Percentiles rank a stretch among this genome's conserved stretches.
These are phyloP conservation scores for Bruguiera hainesii DNA, from an alignment of 441 rosid genomes.

Conservation along the genomic window DNA sequence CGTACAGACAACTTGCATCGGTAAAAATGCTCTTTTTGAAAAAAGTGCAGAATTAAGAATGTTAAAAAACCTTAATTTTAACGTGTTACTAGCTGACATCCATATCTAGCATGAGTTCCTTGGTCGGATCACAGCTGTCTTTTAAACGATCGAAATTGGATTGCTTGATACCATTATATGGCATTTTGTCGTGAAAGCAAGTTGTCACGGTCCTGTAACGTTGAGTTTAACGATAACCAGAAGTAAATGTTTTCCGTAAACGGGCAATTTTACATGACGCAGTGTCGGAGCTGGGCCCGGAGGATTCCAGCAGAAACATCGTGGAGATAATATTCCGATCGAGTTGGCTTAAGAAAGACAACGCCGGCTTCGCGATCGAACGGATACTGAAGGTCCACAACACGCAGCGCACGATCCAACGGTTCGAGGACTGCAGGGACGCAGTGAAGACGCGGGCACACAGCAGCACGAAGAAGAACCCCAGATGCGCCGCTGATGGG, in stretches of 20 bases:
- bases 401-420: conserved; percentile 89
- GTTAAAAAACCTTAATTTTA: too few species aligned
- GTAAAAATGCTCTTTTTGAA: too few species aligned
- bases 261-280: background rate
- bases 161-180: conserved; percentile 10
- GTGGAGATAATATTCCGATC: conserved; percentile 97
- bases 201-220: conserved; percentile 8
- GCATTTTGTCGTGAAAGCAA: background rate
- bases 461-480: conserved; percentile 54
- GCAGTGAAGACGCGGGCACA: conserved; percentile 83
- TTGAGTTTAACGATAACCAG: background rate
- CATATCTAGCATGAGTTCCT: too few species aligned
- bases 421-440: conserved; percentile 93
- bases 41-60: too few species aligned
- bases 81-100: too few species aligned
- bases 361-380: conserved; percentile 77
- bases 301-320: conserved; percentile 91
- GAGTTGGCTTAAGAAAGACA: conserved; percentile 93
- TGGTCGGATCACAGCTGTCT: conserved; percentile 31
- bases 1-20: too few species aligned
- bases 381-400: conserved; percentile 93
- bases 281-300: conserved; percentile 95
- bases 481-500: conserved; percentile 96
- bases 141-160: conserved; percentile 8
- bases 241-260: background rate